Percentiles rank a stretch among this genome's conserved stretches.
phyloP scores from a whole-genome alignment of 306 rosid genomes.

The Trifolium pratense region DNA sequence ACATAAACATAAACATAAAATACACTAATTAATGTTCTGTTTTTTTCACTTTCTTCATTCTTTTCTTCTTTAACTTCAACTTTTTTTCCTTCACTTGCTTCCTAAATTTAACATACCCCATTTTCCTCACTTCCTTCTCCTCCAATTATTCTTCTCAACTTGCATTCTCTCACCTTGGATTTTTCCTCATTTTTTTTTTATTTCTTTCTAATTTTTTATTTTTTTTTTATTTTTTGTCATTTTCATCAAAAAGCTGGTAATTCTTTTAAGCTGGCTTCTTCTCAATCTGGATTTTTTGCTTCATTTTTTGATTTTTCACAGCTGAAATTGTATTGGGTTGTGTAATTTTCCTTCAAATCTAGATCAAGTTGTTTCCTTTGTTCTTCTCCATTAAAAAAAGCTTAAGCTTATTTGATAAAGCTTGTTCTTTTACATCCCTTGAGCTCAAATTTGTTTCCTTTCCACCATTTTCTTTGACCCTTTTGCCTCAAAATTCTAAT shows the following conservation, averaged over 20 bases:
- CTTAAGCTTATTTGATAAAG: slow-evolving; percentile 35
- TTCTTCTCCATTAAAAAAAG: neutral
- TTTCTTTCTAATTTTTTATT: no score
- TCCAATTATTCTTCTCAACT: slow-evolving; percentile 6
- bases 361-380: slow-evolving; percentile 42
- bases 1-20: neutral
- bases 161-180: slow-evolving; percentile 8
- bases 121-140: neutral
- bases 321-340: slow-evolving; percentile 31
- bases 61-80: slow-evolving; percentile 49
- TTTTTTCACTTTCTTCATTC: slow-evolving; percentile 47
- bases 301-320: neutral
- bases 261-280: slow-evolving; percentile 28
- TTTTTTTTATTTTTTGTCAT: no score
- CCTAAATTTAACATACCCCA: slow-evolving; percentile 21
- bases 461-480: slow-evolving; percentile 33
- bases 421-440: slow-evolving; percentile 7
- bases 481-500: slow-evolving; percentile 27
- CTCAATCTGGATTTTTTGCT: slow-evolving; percentile 30
- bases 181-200: neutral
- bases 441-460: slow-evolving; percentile 13
- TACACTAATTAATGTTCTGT: slow-evolving; percentile 49
- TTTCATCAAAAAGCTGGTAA: slow-evolving; percentile 17
- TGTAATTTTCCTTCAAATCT: slow-evolving; percentile 30
- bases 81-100: slow-evolving; percentile 10